phyloP scores from a whole-genome alignment of 139 green algal species.

The Tetradesmus obliquus region DNA sequence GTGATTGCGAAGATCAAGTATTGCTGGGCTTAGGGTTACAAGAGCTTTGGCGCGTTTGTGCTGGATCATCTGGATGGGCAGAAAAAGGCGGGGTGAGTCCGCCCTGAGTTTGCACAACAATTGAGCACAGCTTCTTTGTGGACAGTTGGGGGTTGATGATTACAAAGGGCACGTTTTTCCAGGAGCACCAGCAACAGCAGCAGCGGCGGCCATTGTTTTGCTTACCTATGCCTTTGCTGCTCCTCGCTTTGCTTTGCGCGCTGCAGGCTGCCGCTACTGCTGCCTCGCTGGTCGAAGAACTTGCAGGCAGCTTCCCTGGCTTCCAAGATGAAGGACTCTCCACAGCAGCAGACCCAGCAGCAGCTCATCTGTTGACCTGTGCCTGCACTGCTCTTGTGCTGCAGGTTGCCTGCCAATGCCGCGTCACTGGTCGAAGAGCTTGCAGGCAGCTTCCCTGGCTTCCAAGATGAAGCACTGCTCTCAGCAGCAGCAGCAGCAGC shows the following conservation, averaged over 20 bases:
- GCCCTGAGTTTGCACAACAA: not conserved
- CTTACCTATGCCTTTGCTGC: not conserved
- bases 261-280: not conserved
- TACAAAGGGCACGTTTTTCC: not conserved
- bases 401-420: not conserved
- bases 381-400: not conserved
- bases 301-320: constrained; percentile 44
- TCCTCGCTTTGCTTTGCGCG: no score
- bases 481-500: no score
- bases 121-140: no score
- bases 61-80: not conserved
- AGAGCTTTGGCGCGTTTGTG: not conserved
- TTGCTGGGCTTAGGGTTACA: not conserved
- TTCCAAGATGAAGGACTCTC: constrained; percentile 50
- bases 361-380: not conserved
- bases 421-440: not conserved
- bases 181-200: not conserved
- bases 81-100: not conserved
- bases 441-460: not conserved
- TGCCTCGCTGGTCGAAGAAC: constrained; percentile 51
- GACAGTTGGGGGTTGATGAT: not conserved
- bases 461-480: not conserved
- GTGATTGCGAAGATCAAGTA: no score
- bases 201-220: no score
- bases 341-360: not conserved